A percentile compares a stretch with the other conserved stretches of the same genome.
Evolutionary conservation across 2,329 filamentous ascomycete genomes (phyloP).

Genomic region (Cucurbitaria berberidis): DNA sequence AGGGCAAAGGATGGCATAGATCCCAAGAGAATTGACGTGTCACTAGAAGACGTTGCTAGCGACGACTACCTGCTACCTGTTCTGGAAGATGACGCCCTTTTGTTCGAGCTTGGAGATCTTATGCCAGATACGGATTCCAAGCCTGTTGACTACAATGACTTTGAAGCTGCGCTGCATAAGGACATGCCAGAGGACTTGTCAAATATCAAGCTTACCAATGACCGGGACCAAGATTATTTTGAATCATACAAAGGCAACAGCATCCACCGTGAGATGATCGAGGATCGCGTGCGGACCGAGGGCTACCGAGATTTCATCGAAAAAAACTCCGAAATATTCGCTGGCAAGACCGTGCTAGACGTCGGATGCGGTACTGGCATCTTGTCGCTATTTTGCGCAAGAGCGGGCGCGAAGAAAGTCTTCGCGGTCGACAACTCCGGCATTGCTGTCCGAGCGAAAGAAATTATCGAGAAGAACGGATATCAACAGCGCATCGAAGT

Average conservation of each 20-base stretch:
- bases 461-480: constrained; percentile 83
- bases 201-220: constrained; percentile 35
- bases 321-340: constrained; percentile 84
- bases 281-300: constrained; percentile 85
- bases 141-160: constrained; percentile 41
- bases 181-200: constrained; percentile 44
- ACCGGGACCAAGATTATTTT: constrained; percentile 68
- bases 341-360: constrained; percentile 84
- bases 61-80: constrained; percentile 84
- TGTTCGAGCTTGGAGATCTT: constrained; percentile 86
- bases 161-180: constrained; percentile 50
- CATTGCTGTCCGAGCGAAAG: constrained; percentile 84
- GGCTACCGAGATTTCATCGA: constrained; percentile 96
- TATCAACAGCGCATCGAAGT: constrained; percentile 77
- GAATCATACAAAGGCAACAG: constrained; percentile 69
- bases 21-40: constrained; percentile 58
- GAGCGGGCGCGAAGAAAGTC: constrained; percentile 83
- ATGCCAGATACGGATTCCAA: constrained; percentile 38
- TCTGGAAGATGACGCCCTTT: constrained; percentile 84
- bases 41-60: constrained; percentile 69
- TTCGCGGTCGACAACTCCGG: constrained; percentile 91
- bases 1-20: constrained; percentile 48
- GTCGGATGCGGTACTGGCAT: constrained; percentile 87
- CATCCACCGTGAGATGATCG: constrained; percentile 96
- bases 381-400: constrained; percentile 91